Evolutionary conservation across 306 rosid species (phyloP).

Genomic region (Vigna nakashimae): DNA sequence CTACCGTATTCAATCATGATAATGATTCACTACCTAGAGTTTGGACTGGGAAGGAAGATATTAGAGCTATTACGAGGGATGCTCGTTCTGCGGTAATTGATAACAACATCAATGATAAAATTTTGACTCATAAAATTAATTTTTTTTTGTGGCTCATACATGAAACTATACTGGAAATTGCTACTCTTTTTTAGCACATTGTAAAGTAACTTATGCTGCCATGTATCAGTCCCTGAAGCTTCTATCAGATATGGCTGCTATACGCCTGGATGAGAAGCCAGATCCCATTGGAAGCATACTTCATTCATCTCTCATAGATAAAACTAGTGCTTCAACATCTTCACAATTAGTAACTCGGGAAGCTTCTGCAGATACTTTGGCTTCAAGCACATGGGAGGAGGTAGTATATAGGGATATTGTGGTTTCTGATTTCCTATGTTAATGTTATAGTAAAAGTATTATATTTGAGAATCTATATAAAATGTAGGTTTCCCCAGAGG

Average conservation of each 20-base stretch:
- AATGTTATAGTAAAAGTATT: constrained; percentile 33
- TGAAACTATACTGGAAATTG: constrained; percentile 31
- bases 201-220: constrained; percentile 38
- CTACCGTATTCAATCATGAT: constrained; percentile 81
- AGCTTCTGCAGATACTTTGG: constrained; percentile 69
- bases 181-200: constrained; percentile 30
- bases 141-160: constrained; percentile 11
- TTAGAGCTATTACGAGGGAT: constrained; percentile 74
- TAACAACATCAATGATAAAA: constrained; percentile 29
- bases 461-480: constrained; percentile 26
- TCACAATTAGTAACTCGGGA: constrained; percentile 51
- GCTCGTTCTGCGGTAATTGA: constrained; percentile 74
- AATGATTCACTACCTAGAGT: constrained; percentile 84
- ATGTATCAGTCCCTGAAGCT: constrained; percentile 77
- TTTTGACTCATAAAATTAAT: constrained; percentile 15
- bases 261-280: constrained; percentile 82
- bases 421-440: constrained; percentile 12
- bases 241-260: constrained; percentile 79
- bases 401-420: constrained; percentile 55
- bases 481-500: constrained; percentile 67
- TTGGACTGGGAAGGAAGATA: constrained; percentile 94
- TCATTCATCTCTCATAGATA: constrained; percentile 62
- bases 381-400: constrained; percentile 93
- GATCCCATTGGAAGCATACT: constrained; percentile 72
- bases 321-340: constrained; percentile 54